Evolutionary conservation across 208 protist genomes (phyloP).

Genomic region (Leishmania major): DNA sequence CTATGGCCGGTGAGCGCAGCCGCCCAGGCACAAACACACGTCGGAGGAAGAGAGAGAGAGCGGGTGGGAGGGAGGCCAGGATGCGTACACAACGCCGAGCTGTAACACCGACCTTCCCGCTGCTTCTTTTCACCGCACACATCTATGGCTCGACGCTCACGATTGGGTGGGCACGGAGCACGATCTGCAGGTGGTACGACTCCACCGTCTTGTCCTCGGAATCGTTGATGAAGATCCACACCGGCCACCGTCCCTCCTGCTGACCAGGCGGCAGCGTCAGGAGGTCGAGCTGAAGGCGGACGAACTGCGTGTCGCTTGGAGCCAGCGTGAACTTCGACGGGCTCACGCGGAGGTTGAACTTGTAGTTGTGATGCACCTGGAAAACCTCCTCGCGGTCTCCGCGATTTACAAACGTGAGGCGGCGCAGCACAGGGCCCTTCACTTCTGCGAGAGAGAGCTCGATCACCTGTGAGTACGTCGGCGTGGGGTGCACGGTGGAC

Average conservation of each 20-base stretch:
- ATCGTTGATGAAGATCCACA: slow-evolving; percentile 93
- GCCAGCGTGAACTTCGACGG: slow-evolving; percentile 75
- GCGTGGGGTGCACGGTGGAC: slow-evolving; percentile 74
- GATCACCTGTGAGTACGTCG: slow-evolving; percentile 81
- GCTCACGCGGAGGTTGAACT: slow-evolving; percentile 72
- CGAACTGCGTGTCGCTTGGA: slow-evolving; percentile 73
- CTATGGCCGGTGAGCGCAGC: neutral
- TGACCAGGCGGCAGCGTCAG: slow-evolving; percentile 74
- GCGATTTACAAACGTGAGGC: slow-evolving; percentile 77
- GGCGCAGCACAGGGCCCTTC: slow-evolving; percentile 73
- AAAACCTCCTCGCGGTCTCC: slow-evolving; percentile 73
- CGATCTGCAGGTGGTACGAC: slow-evolving; percentile 84
- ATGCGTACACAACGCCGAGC: neutral
- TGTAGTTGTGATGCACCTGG: slow-evolving; percentile 87
- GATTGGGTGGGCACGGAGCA: slow-evolving; percentile 72
- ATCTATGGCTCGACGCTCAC: slow-evolving; percentile 23
- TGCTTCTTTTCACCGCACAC: neutral
- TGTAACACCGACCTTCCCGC: neutral
- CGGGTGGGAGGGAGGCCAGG: neutral
- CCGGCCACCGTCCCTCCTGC: slow-evolving; percentile 85
- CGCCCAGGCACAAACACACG: neutral
- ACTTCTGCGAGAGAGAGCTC: slow-evolving; percentile 74
- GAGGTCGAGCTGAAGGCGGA: slow-evolving; percentile 77
- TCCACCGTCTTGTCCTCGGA: slow-evolving; percentile 83
- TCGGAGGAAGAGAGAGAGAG: neutral